Percentiles rank a stretch among this genome's conserved stretches.
Conservation (phyloP, 1,139 yeast genomes). For the Nadsonia commutata region DNA sequence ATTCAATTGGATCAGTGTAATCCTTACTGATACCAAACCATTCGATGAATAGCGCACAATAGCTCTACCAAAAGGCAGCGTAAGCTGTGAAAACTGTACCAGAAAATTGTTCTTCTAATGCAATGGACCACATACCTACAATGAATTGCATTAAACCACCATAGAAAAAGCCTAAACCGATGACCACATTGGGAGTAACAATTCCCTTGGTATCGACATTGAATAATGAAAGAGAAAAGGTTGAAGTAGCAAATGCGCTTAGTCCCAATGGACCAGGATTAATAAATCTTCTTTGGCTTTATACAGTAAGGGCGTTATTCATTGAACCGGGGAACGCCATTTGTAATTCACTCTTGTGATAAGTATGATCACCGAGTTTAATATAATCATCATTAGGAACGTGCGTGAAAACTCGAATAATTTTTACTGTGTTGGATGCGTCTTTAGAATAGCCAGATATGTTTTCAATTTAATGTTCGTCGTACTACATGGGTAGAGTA, state of each 20-base stretch:
- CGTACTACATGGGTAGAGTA: no score
- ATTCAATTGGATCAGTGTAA: constrained; percentile 26
- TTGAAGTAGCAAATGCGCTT: constrained; percentile 69
- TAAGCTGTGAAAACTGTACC: constrained; percentile 66
- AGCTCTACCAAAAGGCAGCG: constrained; percentile 81
- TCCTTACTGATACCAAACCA: constrained; percentile 61
- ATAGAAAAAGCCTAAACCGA: constrained; percentile 71
- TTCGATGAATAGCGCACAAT: constrained; percentile 53
- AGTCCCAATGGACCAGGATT: constrained; percentile 87
- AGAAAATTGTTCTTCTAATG: constrained; percentile 68
- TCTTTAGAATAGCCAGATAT: not conserved
- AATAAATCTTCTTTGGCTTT: constrained; percentile 57
- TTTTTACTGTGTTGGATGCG: not conserved
- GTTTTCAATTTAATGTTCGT: not conserved
- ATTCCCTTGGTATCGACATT: constrained; percentile 49
- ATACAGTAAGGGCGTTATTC: constrained; percentile 46
- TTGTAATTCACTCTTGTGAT: constrained; percentile 43
- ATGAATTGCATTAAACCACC: constrained; percentile 65
- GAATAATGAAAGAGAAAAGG: constrained; percentile 58
- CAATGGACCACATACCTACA: constrained; percentile 68
- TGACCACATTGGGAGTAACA: constrained; percentile 34
- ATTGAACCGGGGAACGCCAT: constrained; percentile 60
- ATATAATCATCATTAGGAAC: constrained; percentile 23
- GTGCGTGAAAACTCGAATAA: constrained; percentile 1
- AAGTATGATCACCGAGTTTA: constrained; percentile 62